A percentile compares a stretch with the other conserved stretches of the same genome.
Conservation (phyloP, 352 stramenopile genomes). For the Phytophthora pini region DNA sequence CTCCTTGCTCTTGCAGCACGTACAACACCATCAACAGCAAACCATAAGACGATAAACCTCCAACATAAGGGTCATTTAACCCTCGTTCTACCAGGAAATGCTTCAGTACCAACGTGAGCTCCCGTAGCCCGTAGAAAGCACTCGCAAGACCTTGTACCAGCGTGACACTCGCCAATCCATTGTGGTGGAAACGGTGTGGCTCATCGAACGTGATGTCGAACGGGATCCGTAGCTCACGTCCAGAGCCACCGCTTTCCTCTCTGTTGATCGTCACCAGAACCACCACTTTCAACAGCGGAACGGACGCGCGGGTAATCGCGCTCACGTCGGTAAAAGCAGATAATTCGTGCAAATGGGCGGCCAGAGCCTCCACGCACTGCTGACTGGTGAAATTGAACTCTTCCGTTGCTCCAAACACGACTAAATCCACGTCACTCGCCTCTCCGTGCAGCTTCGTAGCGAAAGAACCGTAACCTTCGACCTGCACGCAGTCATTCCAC, state of each 20-base stretch:
- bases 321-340: constrained; percentile 63
- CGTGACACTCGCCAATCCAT: constrained; percentile 76
- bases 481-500: constrained; percentile 54
- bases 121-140: constrained; percentile 80
- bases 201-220: constrained; percentile 89
- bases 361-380: constrained; percentile 54
- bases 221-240: constrained; percentile 48
- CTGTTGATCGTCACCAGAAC: constrained; percentile 43
- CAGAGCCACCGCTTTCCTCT: background rate
- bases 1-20: constrained; percentile 68
- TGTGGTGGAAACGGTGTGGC: constrained; percentile 59
- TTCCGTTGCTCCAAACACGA: constrained; percentile 74
- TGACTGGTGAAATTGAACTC: constrained; percentile 55
- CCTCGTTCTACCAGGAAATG: constrained; percentile 88
- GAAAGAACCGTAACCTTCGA: constrained; percentile 83
- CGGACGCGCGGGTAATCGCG: constrained; percentile 70
- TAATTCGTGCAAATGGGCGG: constrained; percentile 33
- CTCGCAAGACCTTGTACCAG: constrained; percentile 69
- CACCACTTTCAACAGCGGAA: constrained; percentile 83
- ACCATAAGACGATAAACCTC: constrained; percentile 91
- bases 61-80: constrained; percentile 91
- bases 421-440: constrained; percentile 80
- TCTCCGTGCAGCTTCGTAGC: constrained; percentile 67
- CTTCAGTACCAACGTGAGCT: constrained; percentile 91
- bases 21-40: constrained; percentile 84